These are phyloP conservation scores for Isatis tinctoria DNA, from an alignment of 345 rosid species.

Conservation along the genomic window DNA sequence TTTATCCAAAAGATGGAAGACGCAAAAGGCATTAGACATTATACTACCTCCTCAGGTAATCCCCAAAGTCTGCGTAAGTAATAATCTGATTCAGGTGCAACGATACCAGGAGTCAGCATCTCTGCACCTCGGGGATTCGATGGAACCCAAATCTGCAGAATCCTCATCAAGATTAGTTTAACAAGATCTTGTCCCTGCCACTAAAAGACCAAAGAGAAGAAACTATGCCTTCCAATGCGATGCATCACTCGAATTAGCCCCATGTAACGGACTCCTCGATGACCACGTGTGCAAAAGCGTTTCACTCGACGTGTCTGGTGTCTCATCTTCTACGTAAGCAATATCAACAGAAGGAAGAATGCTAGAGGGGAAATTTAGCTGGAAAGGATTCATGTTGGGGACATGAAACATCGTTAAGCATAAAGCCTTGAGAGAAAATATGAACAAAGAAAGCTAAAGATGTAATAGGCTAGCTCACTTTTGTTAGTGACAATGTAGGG, in stretches of 20 bases:
- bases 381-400: slow-evolving; percentile 12
- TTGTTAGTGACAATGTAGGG: slow-evolving; percentile 69
- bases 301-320: slow-evolving; percentile 67
- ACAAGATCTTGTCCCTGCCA: slow-evolving; percentile 5
- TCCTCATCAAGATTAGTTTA: slow-evolving; percentile 9
- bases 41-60: slow-evolving; percentile 70
- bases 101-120: slow-evolving; percentile 75
- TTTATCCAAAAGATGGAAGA: not conserved
- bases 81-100: slow-evolving; percentile 76
- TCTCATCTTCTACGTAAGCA: slow-evolving; percentile 67
- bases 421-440: slow-evolving; percentile 5
- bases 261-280: slow-evolving; percentile 43
- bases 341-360: slow-evolving; percentile 56
- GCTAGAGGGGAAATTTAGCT: slow-evolving; percentile 62
- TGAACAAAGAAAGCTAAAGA: slow-evolving; percentile 4
- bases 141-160: slow-evolving; percentile 85
- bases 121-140: slow-evolving; percentile 95
- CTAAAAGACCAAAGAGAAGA: not conserved
- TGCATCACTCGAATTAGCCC: slow-evolving; percentile 17
- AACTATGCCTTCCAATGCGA: slow-evolving; percentile 40
- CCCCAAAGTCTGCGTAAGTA: slow-evolving; percentile 86
- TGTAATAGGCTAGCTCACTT: slow-evolving; percentile 2
- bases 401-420: slow-evolving; percentile 11
- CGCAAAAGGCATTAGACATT: not conserved
- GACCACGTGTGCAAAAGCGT: slow-evolving; percentile 66